Evolutionary conservation across 2,329 filamentous ascomycete genomes (phyloP).

Genomic region (Aureobasidium sp.): DNA sequence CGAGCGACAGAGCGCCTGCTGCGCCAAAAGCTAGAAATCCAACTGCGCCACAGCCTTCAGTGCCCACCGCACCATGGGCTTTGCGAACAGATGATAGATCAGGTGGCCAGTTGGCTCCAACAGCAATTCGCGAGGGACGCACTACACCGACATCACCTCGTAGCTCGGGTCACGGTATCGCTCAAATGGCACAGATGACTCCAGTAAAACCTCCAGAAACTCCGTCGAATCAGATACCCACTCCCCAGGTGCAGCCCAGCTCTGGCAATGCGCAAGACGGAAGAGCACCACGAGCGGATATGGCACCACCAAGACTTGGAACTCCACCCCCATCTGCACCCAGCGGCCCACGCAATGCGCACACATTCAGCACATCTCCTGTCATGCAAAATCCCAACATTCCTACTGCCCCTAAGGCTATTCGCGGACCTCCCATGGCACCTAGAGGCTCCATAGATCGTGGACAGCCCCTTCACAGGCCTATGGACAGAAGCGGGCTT

Average conservation of each 20-base stretch:
- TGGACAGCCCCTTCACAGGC: slow-evolving; percentile 19
- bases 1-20: neutral
- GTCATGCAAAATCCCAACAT: slow-evolving; percentile 26
- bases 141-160: slow-evolving; percentile 8
- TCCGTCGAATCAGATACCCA: neutral
- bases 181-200: slow-evolving; percentile 3
- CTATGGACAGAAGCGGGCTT: slow-evolving; percentile 18
- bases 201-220: neutral
- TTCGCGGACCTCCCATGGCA: slow-evolving; percentile 24
- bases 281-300: neutral
- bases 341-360: slow-evolving; percentile 15
- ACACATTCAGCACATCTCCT: slow-evolving; percentile 30
- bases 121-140: slow-evolving; percentile 1
- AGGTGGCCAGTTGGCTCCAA: neutral
- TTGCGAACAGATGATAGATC: slow-evolving; percentile 10
- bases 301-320: slow-evolving; percentile 12
- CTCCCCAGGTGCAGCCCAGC: neutral
- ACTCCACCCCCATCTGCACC: slow-evolving; percentile 18
- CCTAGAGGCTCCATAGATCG: slow-evolving; percentile 20
- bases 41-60: neutral
- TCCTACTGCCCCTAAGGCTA: slow-evolving; percentile 32
- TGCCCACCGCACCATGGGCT: slow-evolving; percentile 15
- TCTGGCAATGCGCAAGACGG: neutral
- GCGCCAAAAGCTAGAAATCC: slow-evolving; percentile 5
- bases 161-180: neutral